Base-by-base conservation (phyloP, 352 stramenopile genomes). In the Phytophthora capsici region DNA sequence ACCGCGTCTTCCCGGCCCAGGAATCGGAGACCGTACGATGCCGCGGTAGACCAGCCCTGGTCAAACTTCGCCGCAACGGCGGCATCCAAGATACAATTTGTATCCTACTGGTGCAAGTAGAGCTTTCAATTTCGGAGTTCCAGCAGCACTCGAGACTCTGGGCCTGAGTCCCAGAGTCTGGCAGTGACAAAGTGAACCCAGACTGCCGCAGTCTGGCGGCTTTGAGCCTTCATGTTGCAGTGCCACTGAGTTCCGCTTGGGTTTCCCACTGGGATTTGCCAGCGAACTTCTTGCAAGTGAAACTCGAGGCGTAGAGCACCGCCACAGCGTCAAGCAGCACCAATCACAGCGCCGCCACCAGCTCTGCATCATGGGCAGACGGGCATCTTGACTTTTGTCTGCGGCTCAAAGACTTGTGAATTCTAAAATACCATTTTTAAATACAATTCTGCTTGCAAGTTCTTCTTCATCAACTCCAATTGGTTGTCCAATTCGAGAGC, bases 311-410 rank as follows among this genome's bases (percentile, higher is more conserved):
- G 30, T 36, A 67, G 41, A 62, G 50, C 41, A 17, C 32, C 50
- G 43, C 23, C 59, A 45, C 13, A 20, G 12, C 25, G 57, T 30
- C 57, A 45, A 7, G 44, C 23, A 38, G 30, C 19, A 26, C 60
- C 60, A 69, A 69, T 65, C 40, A 65, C 9, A 25, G 48, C 30
- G n/a, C 6, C n/a, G 54, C 54, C 37, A 65, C 9, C 54, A 53
- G 41, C 54, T 17, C 54, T 7, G 44, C 62, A 69, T 69, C 62
- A 69, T 6, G 25, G 25, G 32, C 49, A 46, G 22, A 22, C 20
- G 34, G 48, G 20, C 32, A 34, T 34, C 28, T 34, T 10, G 8
- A 34, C 28, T 34, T 32, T 28, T n/a, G n/a, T n/a, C n/a, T n/a
- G n/a, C n/a, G n/a, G n/a, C n/a, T n/a, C n/a, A n/a, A n/a, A n/a